Base-by-base conservation (phyloP, 2,329 filamentous ascomycete species). In the Ophiostoma montium region DNA sequence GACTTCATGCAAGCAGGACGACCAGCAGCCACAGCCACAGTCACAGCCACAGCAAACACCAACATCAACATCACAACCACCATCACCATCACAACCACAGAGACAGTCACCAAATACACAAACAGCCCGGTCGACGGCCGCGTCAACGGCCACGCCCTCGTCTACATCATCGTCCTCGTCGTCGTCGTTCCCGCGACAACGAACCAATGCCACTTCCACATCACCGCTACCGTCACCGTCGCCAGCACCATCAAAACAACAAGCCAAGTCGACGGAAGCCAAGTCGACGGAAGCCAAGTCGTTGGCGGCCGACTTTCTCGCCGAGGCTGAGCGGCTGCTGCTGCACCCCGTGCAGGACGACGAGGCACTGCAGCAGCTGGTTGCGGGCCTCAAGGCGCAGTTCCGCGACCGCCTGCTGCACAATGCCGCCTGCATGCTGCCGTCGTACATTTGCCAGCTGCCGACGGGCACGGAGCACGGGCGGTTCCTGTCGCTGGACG, bases 371-470 rank as follows among this genome's bases (percentile, higher is more conserved):
- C 59, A 64, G 45, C 56, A 61, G 27, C 67, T 81, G 50, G 71
- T 74, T 3, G 58, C 61, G 46, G 66, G 65, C 31, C 61, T 82
- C 50, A 76, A 73, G 61, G 61, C 63, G 33, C 74, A 82, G 60
- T 77, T 78, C 57, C 60, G 70, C 39, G 67, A 75, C 41, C 69
- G 70, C 35, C 62, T 81, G 50, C 61, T 70, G 53, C 67, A 65
- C 31, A 71, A 77, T 57, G 63, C 69, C 53, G 67, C 72, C 52
- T 79, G 72, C 60, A 82, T 82, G 78, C 68, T 82, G 18, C 78
- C 78, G 2, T 81, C 78, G 12, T 82, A 79, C 65, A 82, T 74
- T 65, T 73, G 80, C 56, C 72, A 76, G 55, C 66, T 84, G 6
- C 80, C 80, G 1, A 70, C 64, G n/a, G 80, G 80, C 47, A 60